Percentiles rank a stretch among this genome's conserved stretches.
Conservation (phyloP, 1,284 basidiomycete species). For the Trichosporon sp. region DNA sequence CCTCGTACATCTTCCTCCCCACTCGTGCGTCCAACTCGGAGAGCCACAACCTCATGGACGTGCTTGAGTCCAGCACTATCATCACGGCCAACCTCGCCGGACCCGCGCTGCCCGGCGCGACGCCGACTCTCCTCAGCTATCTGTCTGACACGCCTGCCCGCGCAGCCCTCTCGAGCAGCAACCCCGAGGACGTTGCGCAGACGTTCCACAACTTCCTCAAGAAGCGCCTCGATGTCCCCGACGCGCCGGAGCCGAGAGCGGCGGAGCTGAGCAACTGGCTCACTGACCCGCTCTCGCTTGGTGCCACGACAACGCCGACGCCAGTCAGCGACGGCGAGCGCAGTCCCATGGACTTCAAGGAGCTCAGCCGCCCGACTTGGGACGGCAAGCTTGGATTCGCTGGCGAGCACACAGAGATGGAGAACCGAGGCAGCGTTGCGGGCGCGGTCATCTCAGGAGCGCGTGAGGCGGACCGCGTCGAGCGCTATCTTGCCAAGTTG, state of each 20-base stretch:
- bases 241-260: conserved; percentile 19
- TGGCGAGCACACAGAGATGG: conserved; percentile 54
- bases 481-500: conserved; percentile 25
- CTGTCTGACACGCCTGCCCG: conserved; percentile 45
- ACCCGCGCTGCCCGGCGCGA: conserved; percentile 30
- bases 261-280: conserved; percentile 49
- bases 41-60: conserved; percentile 22
- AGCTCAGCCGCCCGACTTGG: conserved; percentile 49
- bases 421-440: conserved; percentile 50
- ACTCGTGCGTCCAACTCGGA: conserved; percentile 16
- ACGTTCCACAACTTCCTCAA: conserved; percentile 46
- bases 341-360: conserved; percentile 51
- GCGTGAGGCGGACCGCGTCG: conserved; percentile 47
- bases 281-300: conserved; percentile 49
- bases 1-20: conserved; percentile 49
- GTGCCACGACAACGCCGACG: conserved; percentile 53
- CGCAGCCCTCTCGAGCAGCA: conserved; percentile 24
- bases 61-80: conserved; percentile 43
- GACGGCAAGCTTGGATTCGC: conserved; percentile 51
- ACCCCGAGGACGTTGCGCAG: conserved; percentile 30
- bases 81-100: conserved; percentile 44
- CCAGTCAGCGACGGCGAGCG: conserved; percentile 43
- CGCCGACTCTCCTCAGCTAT: conserved; percentile 48
- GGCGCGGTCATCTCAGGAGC: conserved; percentile 50
- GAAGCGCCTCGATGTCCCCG: conserved; percentile 24